A percentile compares a stretch with the other conserved stretches of the same genome.
These are phyloP conservation scores for Boletales sp. DNA, from an alignment of 768 basidiomycete species.

Conservation along the genomic window DNA sequence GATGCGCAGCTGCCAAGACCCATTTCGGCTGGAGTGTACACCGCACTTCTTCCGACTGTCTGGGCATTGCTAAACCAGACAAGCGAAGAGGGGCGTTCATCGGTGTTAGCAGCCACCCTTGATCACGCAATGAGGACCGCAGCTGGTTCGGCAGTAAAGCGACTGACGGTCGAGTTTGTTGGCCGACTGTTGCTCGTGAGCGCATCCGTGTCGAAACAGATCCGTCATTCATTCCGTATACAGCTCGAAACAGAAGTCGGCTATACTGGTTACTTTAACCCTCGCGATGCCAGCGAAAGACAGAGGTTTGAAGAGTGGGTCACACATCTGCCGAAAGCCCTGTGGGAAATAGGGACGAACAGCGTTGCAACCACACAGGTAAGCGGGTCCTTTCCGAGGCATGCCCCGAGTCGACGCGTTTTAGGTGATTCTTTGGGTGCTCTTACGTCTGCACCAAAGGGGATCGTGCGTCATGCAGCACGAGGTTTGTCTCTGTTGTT, in stretches of 20 bases:
- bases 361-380: conserved; percentile 64
- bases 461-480: conserved; percentile 40
- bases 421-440: conserved; percentile 55
- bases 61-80: conserved; percentile 68
- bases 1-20: conserved; percentile 44
- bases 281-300: conserved; percentile 26
- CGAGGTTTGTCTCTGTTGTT: conserved; percentile 37
- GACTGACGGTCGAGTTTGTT: conserved; percentile 70
- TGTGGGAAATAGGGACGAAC: conserved; percentile 79
- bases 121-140: conserved; percentile 61
- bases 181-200: conserved; percentile 66
- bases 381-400: conserved; percentile 7
- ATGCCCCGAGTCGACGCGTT: conserved; percentile 3
- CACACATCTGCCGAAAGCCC: conserved; percentile 65
- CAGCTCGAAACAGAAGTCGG: conserved; percentile 60
- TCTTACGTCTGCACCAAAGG: conserved; percentile 61
- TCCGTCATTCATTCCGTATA: conserved; percentile 2
- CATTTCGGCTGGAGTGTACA: conserved; percentile 57
- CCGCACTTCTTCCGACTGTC: conserved; percentile 67
- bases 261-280: conserved; percentile 48
- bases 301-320: conserved; percentile 61
- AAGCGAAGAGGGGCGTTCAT: conserved; percentile 19
- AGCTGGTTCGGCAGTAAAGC: conserved; percentile 63
- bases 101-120: conserved; percentile 51
- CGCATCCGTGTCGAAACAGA: background rate